These are phyloP conservation scores for Russula brevipes DNA, from an alignment of 768 basidiomycete genomes.

Conservation along the genomic window DNA sequence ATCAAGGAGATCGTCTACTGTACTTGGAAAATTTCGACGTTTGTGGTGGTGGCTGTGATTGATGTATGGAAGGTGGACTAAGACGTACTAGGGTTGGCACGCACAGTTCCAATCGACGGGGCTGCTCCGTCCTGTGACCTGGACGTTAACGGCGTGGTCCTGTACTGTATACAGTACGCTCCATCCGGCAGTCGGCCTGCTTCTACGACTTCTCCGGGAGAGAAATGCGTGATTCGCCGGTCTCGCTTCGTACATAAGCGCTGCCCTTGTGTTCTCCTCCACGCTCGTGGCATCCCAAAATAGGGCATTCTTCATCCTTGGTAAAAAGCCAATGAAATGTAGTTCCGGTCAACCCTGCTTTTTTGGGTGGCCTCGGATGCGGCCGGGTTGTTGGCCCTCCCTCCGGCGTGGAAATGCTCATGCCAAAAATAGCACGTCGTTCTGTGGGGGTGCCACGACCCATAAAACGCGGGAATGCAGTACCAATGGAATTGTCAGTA, in stretches of 20 bases:
- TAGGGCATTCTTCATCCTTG: background rate
- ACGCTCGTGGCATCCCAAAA: background rate
- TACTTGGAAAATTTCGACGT: background rate
- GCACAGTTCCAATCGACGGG: background rate
- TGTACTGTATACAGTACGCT: too few relatives aligned
- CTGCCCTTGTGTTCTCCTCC: background rate
- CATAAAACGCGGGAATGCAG: background rate
- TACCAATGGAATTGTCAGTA: slow-evolving; percentile 2
- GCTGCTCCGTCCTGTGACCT: background rate
- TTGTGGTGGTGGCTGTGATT: background rate
- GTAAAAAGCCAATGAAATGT: background rate
- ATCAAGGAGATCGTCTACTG: background rate
- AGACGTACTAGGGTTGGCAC: background rate
- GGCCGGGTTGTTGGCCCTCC: background rate
- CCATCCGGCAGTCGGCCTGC: background rate
- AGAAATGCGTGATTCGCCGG: background rate
- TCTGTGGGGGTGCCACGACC: background rate
- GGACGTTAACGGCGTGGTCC: background rate
- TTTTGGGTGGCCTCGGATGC: background rate
- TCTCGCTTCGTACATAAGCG: background rate
- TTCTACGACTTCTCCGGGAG: background rate
- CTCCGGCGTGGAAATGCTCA: background rate
- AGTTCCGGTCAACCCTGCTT: background rate
- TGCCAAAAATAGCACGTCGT: background rate
- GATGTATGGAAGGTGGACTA: background rate